A percentile compares a stretch with the other conserved stretches of the same genome.
Conservation (phyloP, 441 rosid genomes). For the Macaranga tanarius region DNA sequence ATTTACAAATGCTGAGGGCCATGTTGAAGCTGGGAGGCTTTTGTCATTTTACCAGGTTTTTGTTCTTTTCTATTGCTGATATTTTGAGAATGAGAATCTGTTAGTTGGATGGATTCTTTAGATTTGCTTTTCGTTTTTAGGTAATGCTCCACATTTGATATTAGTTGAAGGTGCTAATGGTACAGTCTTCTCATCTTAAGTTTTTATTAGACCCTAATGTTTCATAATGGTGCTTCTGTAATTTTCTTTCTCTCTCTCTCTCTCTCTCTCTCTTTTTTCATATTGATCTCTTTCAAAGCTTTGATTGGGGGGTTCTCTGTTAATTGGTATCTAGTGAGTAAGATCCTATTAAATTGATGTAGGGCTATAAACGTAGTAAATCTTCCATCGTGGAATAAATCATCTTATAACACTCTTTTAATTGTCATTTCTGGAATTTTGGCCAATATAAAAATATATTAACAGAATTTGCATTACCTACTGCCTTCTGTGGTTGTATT, state of each 20-base stretch:
- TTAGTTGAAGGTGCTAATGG: not conserved
- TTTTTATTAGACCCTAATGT: not conserved
- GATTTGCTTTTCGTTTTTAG: not conserved
- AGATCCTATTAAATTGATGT: not conserved
- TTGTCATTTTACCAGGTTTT: conserved; percentile 85
- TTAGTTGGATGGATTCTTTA: conserved; percentile 4
- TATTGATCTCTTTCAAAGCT: not conserved
- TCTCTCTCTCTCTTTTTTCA: not conserved
- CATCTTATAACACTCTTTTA: not conserved
- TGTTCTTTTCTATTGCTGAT: conserved; percentile 19
- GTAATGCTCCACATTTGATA: not conserved
- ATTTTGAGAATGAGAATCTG: not conserved
- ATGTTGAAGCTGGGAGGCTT: conserved; percentile 92
- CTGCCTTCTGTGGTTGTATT: not conserved
- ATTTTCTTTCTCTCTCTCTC: not conserved
- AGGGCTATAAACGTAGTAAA: not conserved
- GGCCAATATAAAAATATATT: not conserved
- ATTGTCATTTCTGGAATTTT: conserved; percentile 5
- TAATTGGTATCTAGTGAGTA: not conserved
- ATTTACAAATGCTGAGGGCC: conserved; percentile 74
- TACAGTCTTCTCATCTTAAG: conserved; percentile 3
- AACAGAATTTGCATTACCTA: not conserved
- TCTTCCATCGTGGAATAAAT: not conserved
- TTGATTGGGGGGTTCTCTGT: not conserved
- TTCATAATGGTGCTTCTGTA: not conserved